These are phyloP conservation scores for Dendrostoma leiphaemia DNA, from an alignment of 2,329 filamentous ascomycete genomes.

Conservation along the genomic window DNA sequence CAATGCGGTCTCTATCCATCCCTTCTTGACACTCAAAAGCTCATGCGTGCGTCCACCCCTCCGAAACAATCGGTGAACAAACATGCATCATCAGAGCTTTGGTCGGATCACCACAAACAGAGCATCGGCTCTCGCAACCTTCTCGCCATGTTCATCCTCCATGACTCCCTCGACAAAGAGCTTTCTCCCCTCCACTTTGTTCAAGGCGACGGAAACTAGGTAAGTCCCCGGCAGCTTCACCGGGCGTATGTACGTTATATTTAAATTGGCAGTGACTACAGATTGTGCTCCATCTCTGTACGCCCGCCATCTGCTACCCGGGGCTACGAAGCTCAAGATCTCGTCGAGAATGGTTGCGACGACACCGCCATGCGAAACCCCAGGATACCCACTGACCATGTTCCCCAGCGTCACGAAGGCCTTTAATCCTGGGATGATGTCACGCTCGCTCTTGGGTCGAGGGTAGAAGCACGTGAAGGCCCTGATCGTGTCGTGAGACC, in stretches of 20 bases:
- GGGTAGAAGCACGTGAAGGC: conserved; percentile 42
- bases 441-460: conserved; percentile 27
- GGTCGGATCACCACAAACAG: conserved; percentile 41
- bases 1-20: background rate
- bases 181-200: conserved; percentile 53
- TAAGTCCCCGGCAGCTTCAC: conserved; percentile 48
- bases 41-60: too few species aligned
- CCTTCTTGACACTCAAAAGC: too few species aligned
- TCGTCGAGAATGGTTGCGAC: conserved; percentile 59
- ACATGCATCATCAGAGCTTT: conserved; percentile 23
- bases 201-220: conserved; percentile 42
- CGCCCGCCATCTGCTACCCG: conserved; percentile 32
- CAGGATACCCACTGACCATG: conserved; percentile 52
- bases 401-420: conserved; percentile 42
- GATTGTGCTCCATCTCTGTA: conserved; percentile 21
- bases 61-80: too few species aligned
- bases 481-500: conserved; percentile 46
- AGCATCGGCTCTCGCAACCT: conserved; percentile 51
- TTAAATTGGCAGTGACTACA: conserved; percentile 52
- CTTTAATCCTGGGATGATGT: conserved; percentile 25
- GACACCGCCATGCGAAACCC: conserved; percentile 57
- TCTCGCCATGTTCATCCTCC: conserved; percentile 44
- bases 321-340: conserved; percentile 48
- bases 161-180: conserved; percentile 46
- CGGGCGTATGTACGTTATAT: conserved; percentile 52